Percentiles rank a stretch among this genome's conserved stretches.
phyloP scores from a whole-genome alignment of 1,284 basidiomycete genomes.

The Golubevia sp. region DNA sequence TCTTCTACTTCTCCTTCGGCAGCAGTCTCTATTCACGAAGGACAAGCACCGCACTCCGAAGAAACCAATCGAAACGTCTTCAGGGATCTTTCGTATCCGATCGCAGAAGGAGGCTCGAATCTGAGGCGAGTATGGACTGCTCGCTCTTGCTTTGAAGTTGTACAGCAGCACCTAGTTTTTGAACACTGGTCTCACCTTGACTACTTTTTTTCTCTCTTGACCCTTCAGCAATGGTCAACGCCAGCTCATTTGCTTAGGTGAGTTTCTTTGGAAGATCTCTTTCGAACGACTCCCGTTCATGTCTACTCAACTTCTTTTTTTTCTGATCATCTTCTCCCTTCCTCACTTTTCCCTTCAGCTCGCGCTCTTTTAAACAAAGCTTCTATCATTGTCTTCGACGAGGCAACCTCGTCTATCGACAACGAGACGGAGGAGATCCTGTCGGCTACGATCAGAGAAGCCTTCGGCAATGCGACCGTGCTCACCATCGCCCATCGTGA shows the following conservation, averaged over 20 bases:
- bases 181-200: no score
- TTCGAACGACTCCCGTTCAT: neutral
- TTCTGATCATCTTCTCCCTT: slow-evolving; percentile 10
- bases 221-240: no score
- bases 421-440: neutral
- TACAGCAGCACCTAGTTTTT: no score
- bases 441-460: neutral
- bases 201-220: no score
- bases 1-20: slow-evolving; percentile 10
- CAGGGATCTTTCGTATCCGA: slow-evolving; percentile 4
- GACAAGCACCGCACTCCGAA: neutral
- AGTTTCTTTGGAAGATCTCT: slow-evolving; percentile 7
- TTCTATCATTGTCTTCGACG: slow-evolving; percentile 1
- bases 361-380: neutral
- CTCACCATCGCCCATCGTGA: slow-evolving; percentile 2
- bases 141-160: no score
- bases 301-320: slow-evolving; percentile 1
- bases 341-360: slow-evolving; percentile 27
- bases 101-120: neutral
- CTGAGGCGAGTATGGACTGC: no score
- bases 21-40: neutral
- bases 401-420: slow-evolving; percentile 2
- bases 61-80: neutral
- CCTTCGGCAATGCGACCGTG: neutral
- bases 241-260: slow-evolving; percentile 2